These are phyloP conservation scores for Hortiboletus rubellus DNA, from an alignment of 1,284 basidiomycete species.

Conservation along the genomic window DNA sequence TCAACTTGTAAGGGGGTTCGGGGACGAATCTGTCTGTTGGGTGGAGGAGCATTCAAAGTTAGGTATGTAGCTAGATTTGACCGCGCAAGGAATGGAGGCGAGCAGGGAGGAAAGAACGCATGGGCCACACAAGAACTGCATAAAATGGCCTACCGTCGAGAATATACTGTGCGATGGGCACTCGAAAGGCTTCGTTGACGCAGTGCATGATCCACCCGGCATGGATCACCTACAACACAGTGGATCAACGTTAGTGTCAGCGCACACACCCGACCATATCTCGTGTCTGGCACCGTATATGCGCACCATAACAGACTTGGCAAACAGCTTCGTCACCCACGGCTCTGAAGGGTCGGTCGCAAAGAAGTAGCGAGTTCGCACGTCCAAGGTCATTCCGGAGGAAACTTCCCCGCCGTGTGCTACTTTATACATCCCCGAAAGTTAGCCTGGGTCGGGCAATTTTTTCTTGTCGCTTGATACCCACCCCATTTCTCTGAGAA, in stretches of 20 bases:
- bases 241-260: neutral
- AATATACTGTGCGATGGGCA: slow-evolving; percentile 46
- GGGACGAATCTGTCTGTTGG: slow-evolving; percentile 22
- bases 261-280: slow-evolving; percentile 9
- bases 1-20: slow-evolving; percentile 23
- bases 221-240: slow-evolving; percentile 40
- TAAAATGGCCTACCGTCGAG: slow-evolving; percentile 43
- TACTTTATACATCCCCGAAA: slow-evolving; percentile 9
- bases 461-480: neutral
- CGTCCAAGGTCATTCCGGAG: slow-evolving; percentile 9
- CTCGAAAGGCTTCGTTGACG: slow-evolving; percentile 40
- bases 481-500: slow-evolving; percentile 28
- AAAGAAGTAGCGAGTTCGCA: slow-evolving; percentile 30
- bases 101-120: neutral
- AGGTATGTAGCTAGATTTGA: neutral
- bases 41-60: slow-evolving; percentile 1
- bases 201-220: slow-evolving; percentile 48
- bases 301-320: slow-evolving; percentile 33
- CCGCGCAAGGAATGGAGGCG: neutral
- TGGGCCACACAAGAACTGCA: neutral
- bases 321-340: slow-evolving; percentile 27
- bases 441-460: neutral
- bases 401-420: slow-evolving; percentile 27
- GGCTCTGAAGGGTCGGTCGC: slow-evolving; percentile 28
- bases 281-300: slow-evolving; percentile 1